phyloP scores from a whole-genome alignment of 768 basidiomycete species.

The Termitomyces sp. region DNA sequence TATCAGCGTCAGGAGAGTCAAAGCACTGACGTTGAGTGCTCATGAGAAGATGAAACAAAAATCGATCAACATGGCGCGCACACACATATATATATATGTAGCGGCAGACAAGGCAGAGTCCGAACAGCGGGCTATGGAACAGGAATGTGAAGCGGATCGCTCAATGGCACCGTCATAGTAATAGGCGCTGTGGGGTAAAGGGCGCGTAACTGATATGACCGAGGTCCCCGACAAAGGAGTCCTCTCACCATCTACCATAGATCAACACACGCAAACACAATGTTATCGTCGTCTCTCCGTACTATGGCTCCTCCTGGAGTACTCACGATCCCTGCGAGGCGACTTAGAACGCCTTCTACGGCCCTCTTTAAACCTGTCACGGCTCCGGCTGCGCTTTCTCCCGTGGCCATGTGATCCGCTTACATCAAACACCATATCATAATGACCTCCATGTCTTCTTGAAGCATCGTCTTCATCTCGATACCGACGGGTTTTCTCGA shows the following conservation, averaged over 20 bases:
- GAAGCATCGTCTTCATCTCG: slow-evolving; percentile 33
- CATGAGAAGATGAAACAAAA: slow-evolving; percentile 10
- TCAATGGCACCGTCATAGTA: neutral
- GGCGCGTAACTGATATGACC: neutral
- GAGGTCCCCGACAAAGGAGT: neutral
- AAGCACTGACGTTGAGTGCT: slow-evolving; percentile 32
- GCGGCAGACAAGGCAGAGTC: slow-evolving; percentile 4
- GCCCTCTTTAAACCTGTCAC: slow-evolving; percentile 31
- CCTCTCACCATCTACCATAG: neutral
- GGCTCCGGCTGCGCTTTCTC: slow-evolving; percentile 48
- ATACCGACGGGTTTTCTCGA: slow-evolving; percentile 69
- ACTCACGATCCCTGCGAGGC: slow-evolving; percentile 19
- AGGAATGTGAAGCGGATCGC: neutral
- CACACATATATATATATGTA: neutral
- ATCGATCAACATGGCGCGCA: neutral
- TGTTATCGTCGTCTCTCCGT: slow-evolving; percentile 9
- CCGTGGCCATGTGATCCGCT: slow-evolving; percentile 29
- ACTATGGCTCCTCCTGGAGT: slow-evolving; percentile 18
- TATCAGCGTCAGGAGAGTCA: slow-evolving; percentile 44
- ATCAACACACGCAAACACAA: slow-evolving; percentile 12
- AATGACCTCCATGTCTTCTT: slow-evolving; percentile 26
- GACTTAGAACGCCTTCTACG: slow-evolving; percentile 33
- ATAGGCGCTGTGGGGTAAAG: neutral
- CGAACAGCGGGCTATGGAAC: neutral
- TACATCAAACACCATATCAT: slow-evolving; percentile 84